These are phyloP conservation scores for Alternaria arbusti DNA, from an alignment of 2,329 filamentous ascomycete species.

Conservation along the genomic window DNA sequence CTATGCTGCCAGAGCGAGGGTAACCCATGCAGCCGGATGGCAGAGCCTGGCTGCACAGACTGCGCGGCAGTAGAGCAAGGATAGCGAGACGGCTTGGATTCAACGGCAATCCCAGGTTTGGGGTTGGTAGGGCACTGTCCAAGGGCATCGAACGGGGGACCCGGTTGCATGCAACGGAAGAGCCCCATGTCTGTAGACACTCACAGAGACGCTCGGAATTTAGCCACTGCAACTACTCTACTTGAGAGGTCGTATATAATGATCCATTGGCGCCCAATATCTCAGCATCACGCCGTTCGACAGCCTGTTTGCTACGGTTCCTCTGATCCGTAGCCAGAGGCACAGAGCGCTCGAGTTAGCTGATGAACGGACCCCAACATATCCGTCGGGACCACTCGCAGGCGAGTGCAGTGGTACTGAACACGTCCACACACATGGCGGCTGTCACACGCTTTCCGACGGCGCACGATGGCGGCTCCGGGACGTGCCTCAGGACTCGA, in stretches of 20 bases:
- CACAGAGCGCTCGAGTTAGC: conserved; percentile 1
- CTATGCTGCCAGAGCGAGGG: conserved; percentile 38
- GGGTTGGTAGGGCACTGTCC: conserved; percentile 32
- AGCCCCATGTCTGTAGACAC: conserved; percentile 31
- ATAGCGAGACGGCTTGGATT: conserved; percentile 30
- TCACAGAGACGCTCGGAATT: conserved; percentile 36
- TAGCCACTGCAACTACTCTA: conserved; percentile 45
- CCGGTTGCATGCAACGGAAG: conserved; percentile 35
- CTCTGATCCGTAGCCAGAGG: conserved; percentile 34
- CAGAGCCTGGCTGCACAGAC: conserved; percentile 33
- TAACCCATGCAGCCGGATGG: conserved; percentile 35
- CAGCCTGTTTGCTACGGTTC: conserved; percentile 27
- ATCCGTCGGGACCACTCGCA: conserved; percentile 15
- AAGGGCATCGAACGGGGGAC: conserved; percentile 34
- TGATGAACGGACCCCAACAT: conserved; percentile 7
- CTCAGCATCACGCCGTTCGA: conserved; percentile 21
- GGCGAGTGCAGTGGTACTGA: conserved; percentile 29
- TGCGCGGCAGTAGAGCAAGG: conserved; percentile 37
- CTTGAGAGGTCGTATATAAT: conserved; percentile 41
- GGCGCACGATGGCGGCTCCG: conserved; percentile 15
- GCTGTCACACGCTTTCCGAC: conserved; percentile 25
- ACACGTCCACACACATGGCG: conserved; percentile 42
- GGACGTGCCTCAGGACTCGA: conserved; percentile 29
- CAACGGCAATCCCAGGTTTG: conserved; percentile 44
- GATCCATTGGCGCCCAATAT: conserved; percentile 38